Evolutionary conservation across 2,329 filamentous ascomycete species (phyloP).

Genomic region (Colletotrichum simmondsii): DNA sequence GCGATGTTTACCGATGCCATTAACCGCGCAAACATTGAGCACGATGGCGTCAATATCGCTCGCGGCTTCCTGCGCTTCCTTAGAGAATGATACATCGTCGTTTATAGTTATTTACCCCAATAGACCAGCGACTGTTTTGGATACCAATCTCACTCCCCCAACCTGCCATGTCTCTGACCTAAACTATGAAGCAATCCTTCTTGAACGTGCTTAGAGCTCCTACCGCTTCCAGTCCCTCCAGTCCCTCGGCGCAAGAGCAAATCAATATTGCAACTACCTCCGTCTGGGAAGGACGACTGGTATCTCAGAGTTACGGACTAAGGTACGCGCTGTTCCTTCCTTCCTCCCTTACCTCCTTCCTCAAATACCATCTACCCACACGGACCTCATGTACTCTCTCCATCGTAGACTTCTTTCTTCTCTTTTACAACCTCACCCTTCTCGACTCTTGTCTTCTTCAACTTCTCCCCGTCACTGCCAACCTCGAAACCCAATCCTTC

Average conservation of each 20-base stretch:
- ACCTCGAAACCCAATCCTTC: not conserved
- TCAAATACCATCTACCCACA: too few relatives aligned
- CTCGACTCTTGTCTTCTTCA: not conserved
- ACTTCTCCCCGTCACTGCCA: not conserved
- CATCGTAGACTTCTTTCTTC: too few relatives aligned
- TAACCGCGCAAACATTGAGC: constrained; percentile 70
- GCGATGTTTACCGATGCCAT: constrained; percentile 77
- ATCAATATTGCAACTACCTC: not conserved
- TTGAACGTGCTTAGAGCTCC: not conserved
- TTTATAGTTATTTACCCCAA: constrained; percentile 15
- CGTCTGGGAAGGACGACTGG: too few relatives aligned
- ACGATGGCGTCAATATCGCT: constrained; percentile 84
- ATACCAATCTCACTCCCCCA: not conserved
- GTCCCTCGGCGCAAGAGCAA: not conserved
- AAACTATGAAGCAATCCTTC: not conserved
- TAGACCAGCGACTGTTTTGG: constrained; percentile 27
- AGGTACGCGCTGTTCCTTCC: too few relatives aligned
- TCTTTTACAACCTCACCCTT: too few relatives aligned
- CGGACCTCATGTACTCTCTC: too few relatives aligned
- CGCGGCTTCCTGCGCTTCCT: constrained; percentile 82
- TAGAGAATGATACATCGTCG: constrained; percentile 57
- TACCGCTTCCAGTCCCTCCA: not conserved
- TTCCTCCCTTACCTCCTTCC: too few relatives aligned
- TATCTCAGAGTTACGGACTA: too few relatives aligned
- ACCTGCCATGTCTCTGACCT: not conserved